Evolutionary conservation across 768 basidiomycete species (phyloP).

Genomic region (Naganishia vishniacii): DNA sequence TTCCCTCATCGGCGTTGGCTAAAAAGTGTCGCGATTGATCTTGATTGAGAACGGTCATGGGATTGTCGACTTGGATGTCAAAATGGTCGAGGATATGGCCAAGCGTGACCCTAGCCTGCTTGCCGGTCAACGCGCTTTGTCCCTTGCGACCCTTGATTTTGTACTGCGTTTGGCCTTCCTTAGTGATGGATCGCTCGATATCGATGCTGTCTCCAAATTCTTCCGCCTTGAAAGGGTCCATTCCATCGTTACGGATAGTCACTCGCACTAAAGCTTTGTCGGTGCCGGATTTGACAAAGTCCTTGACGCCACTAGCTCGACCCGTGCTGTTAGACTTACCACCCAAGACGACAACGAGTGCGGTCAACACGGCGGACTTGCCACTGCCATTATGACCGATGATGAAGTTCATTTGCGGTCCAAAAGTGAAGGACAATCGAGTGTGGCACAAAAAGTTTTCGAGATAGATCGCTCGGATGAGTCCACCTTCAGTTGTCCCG

Average conservation of each 20-base stretch:
- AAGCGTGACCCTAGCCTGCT: conserved; percentile 69
- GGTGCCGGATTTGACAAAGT: conserved; percentile 78
- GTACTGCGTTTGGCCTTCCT: conserved; percentile 49
- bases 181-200: conserved; percentile 73
- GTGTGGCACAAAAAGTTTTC: conserved; percentile 95
- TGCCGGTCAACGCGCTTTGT: conserved; percentile 63
- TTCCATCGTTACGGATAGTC: conserved; percentile 78
- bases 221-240: conserved; percentile 76
- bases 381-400: conserved; percentile 97
- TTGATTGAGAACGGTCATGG: conserved; percentile 70
- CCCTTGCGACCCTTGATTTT: conserved; percentile 52
- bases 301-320: conserved; percentile 74
- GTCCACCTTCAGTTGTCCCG: conserved; percentile 6
- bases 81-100: conserved; percentile 81
- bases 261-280: conserved; percentile 73
- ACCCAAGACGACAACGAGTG: conserved; percentile 85
- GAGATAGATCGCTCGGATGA: conserved; percentile 41
- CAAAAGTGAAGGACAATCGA: conserved; percentile 73
- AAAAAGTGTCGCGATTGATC: conserved; percentile 77
- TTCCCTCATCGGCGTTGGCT: conserved; percentile 67
- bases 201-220: conserved; percentile 81
- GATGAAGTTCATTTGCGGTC: conserved; percentile 93
- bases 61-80: conserved; percentile 71
- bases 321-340: conserved; percentile 90
- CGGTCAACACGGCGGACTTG: conserved; percentile 89